Percentiles rank a stretch among this genome's conserved stretches.
Evolutionary conservation across 148 eudicot genomes (phyloP).

Genomic region (Camellia sinensis): DNA sequence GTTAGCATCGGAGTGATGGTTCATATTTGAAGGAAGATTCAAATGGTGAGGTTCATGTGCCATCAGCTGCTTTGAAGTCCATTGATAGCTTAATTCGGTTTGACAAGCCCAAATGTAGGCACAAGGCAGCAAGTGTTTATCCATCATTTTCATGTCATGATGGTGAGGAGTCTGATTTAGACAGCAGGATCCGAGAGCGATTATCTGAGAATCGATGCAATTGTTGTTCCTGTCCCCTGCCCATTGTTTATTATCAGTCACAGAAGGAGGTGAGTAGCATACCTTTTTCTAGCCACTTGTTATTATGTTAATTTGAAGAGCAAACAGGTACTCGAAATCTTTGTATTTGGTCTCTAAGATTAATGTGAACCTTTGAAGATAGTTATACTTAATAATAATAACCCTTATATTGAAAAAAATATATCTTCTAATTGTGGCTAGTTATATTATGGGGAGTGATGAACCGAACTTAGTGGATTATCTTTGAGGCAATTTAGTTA

Average conservation of each 20-base stretch:
- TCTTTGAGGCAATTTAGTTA: not conserved
- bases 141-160: slow-evolving; percentile 45
- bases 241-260: slow-evolving; percentile 68
- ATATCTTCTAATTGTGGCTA: not conserved
- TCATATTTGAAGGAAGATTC: slow-evolving; percentile 62
- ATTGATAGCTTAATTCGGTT: slow-evolving; percentile 84
- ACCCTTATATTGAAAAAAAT: not conserved
- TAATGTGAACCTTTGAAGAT: not conserved
- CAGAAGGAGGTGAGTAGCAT: slow-evolving; percentile 65
- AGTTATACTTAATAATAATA: not conserved
- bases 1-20: slow-evolving; percentile 42
- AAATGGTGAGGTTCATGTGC: slow-evolving; percentile 82
- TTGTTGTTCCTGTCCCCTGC: slow-evolving; percentile 60
- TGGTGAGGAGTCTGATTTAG: slow-evolving; percentile 56
- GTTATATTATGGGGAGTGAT: not conserved
- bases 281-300: slow-evolving; percentile 3
- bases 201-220: slow-evolving; percentile 68
- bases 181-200: slow-evolving; percentile 63
- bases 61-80: slow-evolving; percentile 73
- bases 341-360: not conserved
- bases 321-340: not conserved
- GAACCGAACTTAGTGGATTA: not conserved
- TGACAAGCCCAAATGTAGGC: slow-evolving; percentile 78
- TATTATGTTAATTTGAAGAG: not conserved
- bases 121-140: slow-evolving; percentile 53